Evolutionary conservation across 768 basidiomycete genomes (phyloP), one percentile per base, ranked within the genome.

Genomic region (Hypholoma sublateritium): DNA sequence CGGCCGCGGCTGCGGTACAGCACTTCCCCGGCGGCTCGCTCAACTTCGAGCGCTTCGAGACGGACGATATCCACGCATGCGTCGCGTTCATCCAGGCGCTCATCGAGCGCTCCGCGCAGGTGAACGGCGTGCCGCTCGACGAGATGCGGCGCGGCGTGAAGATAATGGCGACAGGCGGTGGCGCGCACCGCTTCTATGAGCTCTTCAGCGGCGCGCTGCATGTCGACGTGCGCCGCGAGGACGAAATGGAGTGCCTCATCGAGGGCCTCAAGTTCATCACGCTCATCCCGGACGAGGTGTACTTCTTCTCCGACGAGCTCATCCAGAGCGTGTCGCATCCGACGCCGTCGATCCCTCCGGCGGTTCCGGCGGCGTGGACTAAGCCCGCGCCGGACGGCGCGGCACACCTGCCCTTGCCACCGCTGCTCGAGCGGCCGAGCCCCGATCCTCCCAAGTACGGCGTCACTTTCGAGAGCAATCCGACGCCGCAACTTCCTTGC

Each of bases 241-340:
- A 98, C 70, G 97, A 99, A 81, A 98, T 99, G 97, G 96, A 93
- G 75, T 98, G 97, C 66, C 74, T 98, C 68, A 98, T 98, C 62
- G 89, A 93, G 65, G 97, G 97, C 25, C 80, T 99, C 69, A 91
- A 93, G 72, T 99, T 99, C 75, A 89, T 98, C 71, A 89, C 90
- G 35, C 87, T 91, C 70, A 95, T 99, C 58, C 96, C 96, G 34
- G 88, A 94, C 73, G 97, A 99, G 75, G 96, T 93, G 25, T 99
- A 98, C 76, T 98, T 88, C 80, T 98, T 98, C 76, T 97, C 95
- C 53, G 96, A 99, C 73, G 91, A 98, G 74, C 85, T 98, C 64
- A 95, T 98, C 54, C 89, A 91, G 68, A 77, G 79, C 37, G 79
- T 79, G 2, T 74, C 76, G 39, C 77, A 78, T 59, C 66, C 60